Percentiles rank a stretch among this genome's conserved stretches.
phyloP scores from a whole-genome alignment of 441 rosid genomes.

The Adansonia grandidieri region DNA sequence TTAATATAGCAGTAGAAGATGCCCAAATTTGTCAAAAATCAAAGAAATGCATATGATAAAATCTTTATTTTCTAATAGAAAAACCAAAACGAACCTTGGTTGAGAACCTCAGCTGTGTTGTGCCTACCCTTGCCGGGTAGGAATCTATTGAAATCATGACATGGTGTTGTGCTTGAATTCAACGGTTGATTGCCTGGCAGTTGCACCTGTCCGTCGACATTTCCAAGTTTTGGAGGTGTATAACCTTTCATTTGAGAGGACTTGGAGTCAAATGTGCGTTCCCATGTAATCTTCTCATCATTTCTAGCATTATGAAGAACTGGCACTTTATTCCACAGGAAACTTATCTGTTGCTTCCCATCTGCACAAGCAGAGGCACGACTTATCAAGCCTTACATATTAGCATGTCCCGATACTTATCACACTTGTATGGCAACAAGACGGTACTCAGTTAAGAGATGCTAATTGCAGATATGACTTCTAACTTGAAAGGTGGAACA shows the following conservation, averaged over 20 bases:
- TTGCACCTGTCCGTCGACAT: conserved; percentile 43
- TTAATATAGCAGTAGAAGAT: background rate
- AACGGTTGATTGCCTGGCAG: conserved; percentile 40
- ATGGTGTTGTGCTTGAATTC: conserved; percentile 34
- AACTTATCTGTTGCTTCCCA: conserved; percentile 61
- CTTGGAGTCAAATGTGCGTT: conserved; percentile 45
- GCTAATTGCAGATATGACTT: background rate
- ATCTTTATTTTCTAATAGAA: background rate
- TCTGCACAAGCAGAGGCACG: conserved; percentile 46
- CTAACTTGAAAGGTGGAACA: background rate
- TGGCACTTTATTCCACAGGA: conserved; percentile 55
- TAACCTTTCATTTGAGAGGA: conserved; percentile 52
- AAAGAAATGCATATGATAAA: background rate
- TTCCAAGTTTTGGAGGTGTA: conserved; percentile 49
- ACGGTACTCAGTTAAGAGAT: background rate
- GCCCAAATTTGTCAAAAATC: background rate
- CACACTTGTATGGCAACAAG: background rate
- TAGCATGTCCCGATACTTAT: background rate
- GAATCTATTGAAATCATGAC: conserved; percentile 49
- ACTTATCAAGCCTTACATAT: conserved; percentile 25
- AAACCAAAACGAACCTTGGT: conserved; percentile 51
- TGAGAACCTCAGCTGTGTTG: conserved; percentile 40
- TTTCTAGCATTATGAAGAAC: conserved; percentile 44
- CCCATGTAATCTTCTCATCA: conserved; percentile 49
- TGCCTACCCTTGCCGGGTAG: conserved; percentile 46